Evolutionary conservation across 2,329 filamentous ascomycete species (phyloP).

Genomic region (Sporothrix brunneoviolacea): DNA sequence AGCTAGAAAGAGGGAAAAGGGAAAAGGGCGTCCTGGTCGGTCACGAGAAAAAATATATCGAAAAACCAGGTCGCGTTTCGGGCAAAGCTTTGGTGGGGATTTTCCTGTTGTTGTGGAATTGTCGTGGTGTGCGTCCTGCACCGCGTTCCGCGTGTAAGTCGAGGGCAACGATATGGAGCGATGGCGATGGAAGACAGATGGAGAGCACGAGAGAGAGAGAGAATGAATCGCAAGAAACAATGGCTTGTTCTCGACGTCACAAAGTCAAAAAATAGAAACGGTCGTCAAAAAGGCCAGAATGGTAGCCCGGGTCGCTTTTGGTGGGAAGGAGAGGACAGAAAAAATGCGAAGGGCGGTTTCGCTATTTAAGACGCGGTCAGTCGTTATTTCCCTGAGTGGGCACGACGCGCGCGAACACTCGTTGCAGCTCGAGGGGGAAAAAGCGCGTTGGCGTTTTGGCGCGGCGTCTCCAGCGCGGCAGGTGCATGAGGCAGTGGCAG

Average conservation of each 20-base stretch:
- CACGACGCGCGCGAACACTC: slow-evolving; percentile 17
- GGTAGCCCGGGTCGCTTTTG: slow-evolving; percentile 1
- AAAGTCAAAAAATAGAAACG: slow-evolving; percentile 2
- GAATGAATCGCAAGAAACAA: not conserved
- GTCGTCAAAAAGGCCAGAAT: slow-evolving; percentile 8
- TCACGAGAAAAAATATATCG: not conserved
- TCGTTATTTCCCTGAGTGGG: slow-evolving; percentile 19
- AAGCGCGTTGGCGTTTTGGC: slow-evolving; percentile 22
- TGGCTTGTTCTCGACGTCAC: not conserved
- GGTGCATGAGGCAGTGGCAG: not conserved
- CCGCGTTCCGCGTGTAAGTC: slow-evolving; percentile 11
- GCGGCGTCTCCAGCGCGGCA: slow-evolving; percentile 7
- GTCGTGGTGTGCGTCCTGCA: slow-evolving; percentile 9
- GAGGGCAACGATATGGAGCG: not conserved
- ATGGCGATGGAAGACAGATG: not conserved
- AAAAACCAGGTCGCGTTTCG: slow-evolving; percentile 5
- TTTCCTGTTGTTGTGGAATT: slow-evolving; percentile 11
- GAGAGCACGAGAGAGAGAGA: not conserved
- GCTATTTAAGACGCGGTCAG: slow-evolving; percentile 19
- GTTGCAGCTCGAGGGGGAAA: slow-evolving; percentile 4
- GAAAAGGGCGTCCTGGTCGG: not conserved
- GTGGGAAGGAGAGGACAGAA: slow-evolving; percentile 3
- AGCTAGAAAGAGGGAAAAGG: not conserved
- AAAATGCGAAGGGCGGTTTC: slow-evolving; percentile 14
- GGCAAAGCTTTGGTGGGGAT: slow-evolving; percentile 8